Percentiles rank a stretch among this genome's conserved stretches.
These are phyloP conservation scores for Geotrichum aggregatum DNA, from an alignment of 1,139 yeast species.

Conservation along the genomic window DNA sequence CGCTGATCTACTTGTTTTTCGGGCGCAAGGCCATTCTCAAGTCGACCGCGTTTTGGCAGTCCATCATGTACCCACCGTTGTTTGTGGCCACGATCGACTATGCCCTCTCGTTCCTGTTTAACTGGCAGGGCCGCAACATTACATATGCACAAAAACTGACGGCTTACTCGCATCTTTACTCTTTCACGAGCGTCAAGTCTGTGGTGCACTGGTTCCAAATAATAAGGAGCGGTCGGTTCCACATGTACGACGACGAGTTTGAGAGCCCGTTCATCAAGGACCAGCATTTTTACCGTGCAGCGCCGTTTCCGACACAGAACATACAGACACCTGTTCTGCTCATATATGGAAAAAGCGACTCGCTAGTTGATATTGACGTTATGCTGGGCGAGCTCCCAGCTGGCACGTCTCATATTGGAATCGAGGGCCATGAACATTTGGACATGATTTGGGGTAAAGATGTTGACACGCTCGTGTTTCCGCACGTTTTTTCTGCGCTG, in stretches of 20 bases:
- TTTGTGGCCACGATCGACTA: constrained; percentile 69
- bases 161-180: constrained; percentile 78
- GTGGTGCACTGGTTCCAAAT: constrained; percentile 98
- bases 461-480: constrained; percentile 52
- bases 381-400: constrained; percentile 58
- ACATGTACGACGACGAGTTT: constrained; percentile 75
- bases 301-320: constrained; percentile 63
- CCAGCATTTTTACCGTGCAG: constrained; percentile 49
- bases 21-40: constrained; percentile 72
- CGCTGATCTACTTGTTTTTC: constrained; percentile 65
- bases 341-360: constrained; percentile 75
- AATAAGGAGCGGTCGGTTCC: constrained; percentile 71
- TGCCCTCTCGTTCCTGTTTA: constrained; percentile 62
- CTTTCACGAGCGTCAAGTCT: constrained; percentile 85
- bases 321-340: constrained; percentile 67
- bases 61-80: constrained; percentile 76
- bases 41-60: constrained; percentile 77
- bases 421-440: constrained; percentile 69
- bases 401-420: constrained; percentile 44
- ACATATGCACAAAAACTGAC: constrained; percentile 65
- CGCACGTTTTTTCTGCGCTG: constrained; percentile 45
- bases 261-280: constrained; percentile 35
- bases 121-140: constrained; percentile 77
- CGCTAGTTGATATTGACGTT: constrained; percentile 76
- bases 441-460: constrained; percentile 86